These are phyloP conservation scores for Epichloe coenophiala DNA, from an alignment of 2,329 filamentous ascomycete genomes.

Conservation along the genomic window DNA sequence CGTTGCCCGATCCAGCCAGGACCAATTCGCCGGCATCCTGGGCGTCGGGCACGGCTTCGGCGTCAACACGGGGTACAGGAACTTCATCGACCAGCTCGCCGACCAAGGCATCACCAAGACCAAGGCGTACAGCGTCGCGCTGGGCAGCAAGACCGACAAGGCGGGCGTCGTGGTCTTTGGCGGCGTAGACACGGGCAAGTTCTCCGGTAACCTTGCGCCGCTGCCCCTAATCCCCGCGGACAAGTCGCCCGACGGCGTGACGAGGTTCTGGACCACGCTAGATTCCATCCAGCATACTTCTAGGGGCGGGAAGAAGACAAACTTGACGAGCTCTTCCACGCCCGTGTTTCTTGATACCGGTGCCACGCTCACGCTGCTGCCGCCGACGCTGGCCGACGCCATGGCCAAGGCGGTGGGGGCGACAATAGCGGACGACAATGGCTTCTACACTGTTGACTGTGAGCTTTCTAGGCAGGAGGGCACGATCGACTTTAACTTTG, in stretches of 20 bases:
- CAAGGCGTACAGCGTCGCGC: conserved; percentile 51
- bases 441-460: conserved; percentile 35
- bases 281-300: conserved; percentile 28
- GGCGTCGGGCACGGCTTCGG: conserved; percentile 57
- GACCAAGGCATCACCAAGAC: conserved; percentile 41
- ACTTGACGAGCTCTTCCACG: conserved; percentile 24
- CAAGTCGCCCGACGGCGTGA: conserved; percentile 39
- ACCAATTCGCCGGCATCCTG: conserved; percentile 47
- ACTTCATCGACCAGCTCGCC: conserved; percentile 37
- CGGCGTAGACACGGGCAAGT: conserved; percentile 53
- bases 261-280: conserved; percentile 40
- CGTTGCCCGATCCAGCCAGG: conserved; percentile 37
- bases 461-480: conserved; percentile 24
- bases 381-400: conserved; percentile 35
- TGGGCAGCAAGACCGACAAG: conserved; percentile 46
- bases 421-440: conserved; percentile 21
- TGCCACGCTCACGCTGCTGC: conserved; percentile 54
- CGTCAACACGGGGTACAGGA: conserved; percentile 32
- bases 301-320: conserved; percentile 13
- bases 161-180: conserved; percentile 56
- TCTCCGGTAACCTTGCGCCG: conserved; percentile 41
- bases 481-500: conserved; percentile 35
- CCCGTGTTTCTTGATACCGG: conserved; percentile 60
- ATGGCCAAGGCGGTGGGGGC: conserved; percentile 38
- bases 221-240: conserved; percentile 47